phyloP scores from a whole-genome alignment of 495 filamentous ascomycete species.

The Daldinia grandis region DNA sequence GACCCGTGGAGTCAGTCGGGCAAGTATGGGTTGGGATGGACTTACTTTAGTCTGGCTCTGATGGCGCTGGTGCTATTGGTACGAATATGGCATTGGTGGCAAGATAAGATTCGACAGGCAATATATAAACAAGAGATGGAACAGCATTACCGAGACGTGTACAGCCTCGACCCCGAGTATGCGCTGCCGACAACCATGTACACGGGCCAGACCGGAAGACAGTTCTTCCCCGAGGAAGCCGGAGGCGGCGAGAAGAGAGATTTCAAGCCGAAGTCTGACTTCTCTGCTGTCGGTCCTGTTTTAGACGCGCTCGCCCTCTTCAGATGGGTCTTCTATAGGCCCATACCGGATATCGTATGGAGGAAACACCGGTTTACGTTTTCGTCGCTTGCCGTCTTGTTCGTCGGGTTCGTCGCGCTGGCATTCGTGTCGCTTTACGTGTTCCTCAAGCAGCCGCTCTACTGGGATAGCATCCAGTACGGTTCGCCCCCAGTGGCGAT shows the following conservation, averaged over 20 bases:
- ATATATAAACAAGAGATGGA: constrained; percentile 78
- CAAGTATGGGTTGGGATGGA: constrained; percentile 88
- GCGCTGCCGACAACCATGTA: constrained; percentile 73
- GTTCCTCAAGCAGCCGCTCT: constrained; percentile 84
- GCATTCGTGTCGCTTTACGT: constrained; percentile 80
- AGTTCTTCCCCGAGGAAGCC: constrained; percentile 75
- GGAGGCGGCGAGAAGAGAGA: constrained; percentile 58
- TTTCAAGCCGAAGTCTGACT: constrained; percentile 69
- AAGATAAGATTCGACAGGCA: constrained; percentile 85
- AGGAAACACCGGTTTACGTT: constrained; percentile 73
- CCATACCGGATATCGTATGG: constrained; percentile 72
- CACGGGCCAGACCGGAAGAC: constrained; percentile 68
- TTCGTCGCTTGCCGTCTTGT: constrained; percentile 75
- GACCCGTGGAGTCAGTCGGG: constrained; percentile 84
- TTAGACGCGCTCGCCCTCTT: constrained; percentile 80
- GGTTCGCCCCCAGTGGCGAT: constrained; percentile 92
- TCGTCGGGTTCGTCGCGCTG: constrained; percentile 69
- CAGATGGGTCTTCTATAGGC: constrained; percentile 85
- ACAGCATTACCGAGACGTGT: constrained; percentile 62
- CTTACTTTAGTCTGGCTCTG: constrained; percentile 81
- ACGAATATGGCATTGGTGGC: constrained; percentile 83
- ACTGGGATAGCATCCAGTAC: constrained; percentile 80
- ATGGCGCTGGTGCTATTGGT: constrained; percentile 68
- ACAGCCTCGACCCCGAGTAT: constrained; percentile 64
- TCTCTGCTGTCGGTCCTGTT: constrained; percentile 72